Base-by-base conservation (phyloP, 2,329 filamentous ascomycete genomes). In the Diaporthe eres region DNA sequence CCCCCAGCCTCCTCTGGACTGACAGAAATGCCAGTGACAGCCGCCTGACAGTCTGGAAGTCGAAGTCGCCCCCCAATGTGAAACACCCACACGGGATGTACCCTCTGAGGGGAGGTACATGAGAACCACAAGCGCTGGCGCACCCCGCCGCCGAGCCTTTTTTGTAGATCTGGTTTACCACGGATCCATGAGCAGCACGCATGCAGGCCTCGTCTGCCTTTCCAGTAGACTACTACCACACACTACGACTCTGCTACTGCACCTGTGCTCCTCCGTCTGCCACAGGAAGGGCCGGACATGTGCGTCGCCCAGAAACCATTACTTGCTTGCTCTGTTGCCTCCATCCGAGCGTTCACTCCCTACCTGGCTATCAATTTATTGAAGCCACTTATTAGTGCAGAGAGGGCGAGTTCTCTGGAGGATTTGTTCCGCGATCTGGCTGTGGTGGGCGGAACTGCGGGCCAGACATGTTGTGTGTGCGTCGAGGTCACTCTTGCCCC, bases 51-150 rank as follows among this genome's bases (percentile, higher is more conserved):
- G 28, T 44, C 42, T 55, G 55, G 25, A 47, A 58, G 55, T 57
- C 51, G 37, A 42, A 67, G 19, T 17, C n/a, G 12, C 31, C 28
- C 28, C 60, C 39, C 9, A 42, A 44, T 25, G 28, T 61, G 65
- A 63, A 60, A 60, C 65, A 65, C 28, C 37, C 19, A 7, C 10
- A 70, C 57, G 28, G 17, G 4, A 73, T 68, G 74, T 75, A 75
- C 42, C 70, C 61, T 47, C 61, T 53, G 58, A 68, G 71, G 74
- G 39, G 70, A 75, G 61, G 70, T 75, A 75, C 74, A 51, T 68
- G 34, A 34, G 9, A n/a, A 31, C 15, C 34, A 39, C 34, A n/a
- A 61, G 57, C 57, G 57, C 57, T n/a, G 44, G 57, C 22, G 57
- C 22, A 42, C 57, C 57, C 57, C 34, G 34, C 71, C 67, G 47